Evolutionary conservation across 1,284 basidiomycete genomes (phyloP), one percentile per base, ranked within the genome.

Genomic region (Tilletia indica): DNA sequence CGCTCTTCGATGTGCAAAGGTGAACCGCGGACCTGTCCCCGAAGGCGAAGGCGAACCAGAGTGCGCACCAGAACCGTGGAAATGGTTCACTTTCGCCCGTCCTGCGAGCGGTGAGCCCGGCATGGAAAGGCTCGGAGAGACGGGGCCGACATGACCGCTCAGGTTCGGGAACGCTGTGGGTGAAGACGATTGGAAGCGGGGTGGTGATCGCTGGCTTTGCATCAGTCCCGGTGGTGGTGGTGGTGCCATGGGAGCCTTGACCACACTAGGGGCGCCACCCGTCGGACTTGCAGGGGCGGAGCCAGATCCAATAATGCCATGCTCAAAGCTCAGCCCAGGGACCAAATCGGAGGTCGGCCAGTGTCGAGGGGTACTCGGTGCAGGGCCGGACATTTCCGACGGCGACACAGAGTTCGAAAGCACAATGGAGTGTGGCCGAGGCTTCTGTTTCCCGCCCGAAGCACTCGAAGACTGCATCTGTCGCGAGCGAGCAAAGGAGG

Each of bases 401-500:
- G 34, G 19, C 14, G 61, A 11, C 25, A 25, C 31, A 19, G 61
- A 36, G 19, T 34, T 38, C 12, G 61, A 64, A 14, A 64, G 61
- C 31, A 64, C 36, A 36, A 64, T 64, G 16, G 61, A 64, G 3
- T 38, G 61, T 3, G 61, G 61, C 4, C 61, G 61, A 38, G 61
- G 31, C 36, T 38, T 64, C 4, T 19, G 61, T 3, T 8, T 14
- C 61, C 36, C 61, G 6, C 19, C 38, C 8, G 36, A 14, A 12
- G 8, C n/a, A 38, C 9, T 42, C 8, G 61, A 34, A 4, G 61
- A 64, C 36, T 11, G 61, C 3, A 64, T 34, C 61, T 64, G 61
- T 3, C 61, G 34, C 4, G 61, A 64, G 19, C 61, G 61, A 14
- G 61, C 31, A n/a, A 64, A 64, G 12, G 61, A 64, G 42, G 61